Percentiles rank a stretch among this genome's conserved stretches.
phyloP scores from a whole-genome alignment of 352 stramenopile species.

The Sclerospora graminicola region DNA sequence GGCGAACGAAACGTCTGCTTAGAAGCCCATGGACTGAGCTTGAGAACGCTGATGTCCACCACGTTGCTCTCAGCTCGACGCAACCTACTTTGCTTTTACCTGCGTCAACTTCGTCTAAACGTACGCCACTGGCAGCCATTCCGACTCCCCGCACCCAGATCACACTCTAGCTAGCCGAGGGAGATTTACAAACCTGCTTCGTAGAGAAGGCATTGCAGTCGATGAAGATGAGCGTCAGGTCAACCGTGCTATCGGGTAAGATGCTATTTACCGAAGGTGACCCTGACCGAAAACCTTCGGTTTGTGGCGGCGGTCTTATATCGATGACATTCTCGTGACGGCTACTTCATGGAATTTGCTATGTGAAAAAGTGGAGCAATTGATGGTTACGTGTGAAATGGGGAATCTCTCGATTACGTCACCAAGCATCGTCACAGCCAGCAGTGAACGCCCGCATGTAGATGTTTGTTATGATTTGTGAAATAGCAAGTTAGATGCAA shows the following conservation, averaged over 20 bases:
- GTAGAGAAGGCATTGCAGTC: constrained; percentile 32
- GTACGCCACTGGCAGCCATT: constrained; percentile 5
- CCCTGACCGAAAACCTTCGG: no score
- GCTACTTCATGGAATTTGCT: no score
- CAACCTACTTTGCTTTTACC: constrained; percentile 11
- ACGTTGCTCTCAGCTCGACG: constrained; percentile 11
- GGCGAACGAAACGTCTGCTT: constrained; percentile 14
- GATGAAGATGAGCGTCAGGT: constrained; percentile 32
- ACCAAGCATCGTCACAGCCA: no score
- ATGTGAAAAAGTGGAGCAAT: no score
- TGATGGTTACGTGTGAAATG: no score
- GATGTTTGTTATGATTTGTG: no score
- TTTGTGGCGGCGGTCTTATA: no score
- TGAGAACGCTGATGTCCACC: constrained; percentile 33
- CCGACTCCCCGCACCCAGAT: constrained; percentile 13
- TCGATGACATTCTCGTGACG: no score
- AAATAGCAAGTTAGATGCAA: no score
- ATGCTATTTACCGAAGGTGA: no score
- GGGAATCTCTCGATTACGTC: no score
- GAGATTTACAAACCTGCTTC: constrained; percentile 35
- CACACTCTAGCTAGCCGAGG: constrained; percentile 30
- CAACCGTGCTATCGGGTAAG: constrained; percentile 22
- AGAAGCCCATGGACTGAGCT: constrained; percentile 29
- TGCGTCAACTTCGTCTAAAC: not conserved
- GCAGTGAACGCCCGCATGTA: no score